Conservation (phyloP, 352 stramenopile species). For the Pythium guiyangense region DNA sequence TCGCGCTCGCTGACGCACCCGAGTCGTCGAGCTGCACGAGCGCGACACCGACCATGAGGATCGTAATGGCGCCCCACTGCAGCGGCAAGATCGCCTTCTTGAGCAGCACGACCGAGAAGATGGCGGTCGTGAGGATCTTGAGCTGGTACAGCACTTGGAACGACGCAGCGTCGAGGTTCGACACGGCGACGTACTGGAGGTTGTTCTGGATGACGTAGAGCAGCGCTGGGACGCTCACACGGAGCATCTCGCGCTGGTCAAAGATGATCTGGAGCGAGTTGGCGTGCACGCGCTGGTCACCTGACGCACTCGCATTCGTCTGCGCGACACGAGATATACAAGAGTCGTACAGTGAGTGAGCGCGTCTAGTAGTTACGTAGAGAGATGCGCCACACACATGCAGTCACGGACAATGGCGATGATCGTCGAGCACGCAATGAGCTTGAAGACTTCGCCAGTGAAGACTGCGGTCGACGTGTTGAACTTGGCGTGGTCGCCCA, state of each 20-base stretch:
- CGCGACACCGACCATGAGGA: conserved; percentile 78
- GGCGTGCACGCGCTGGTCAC: conserved; percentile 9
- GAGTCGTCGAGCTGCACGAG: conserved; percentile 71
- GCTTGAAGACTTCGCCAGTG: conserved; percentile 67
- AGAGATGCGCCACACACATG: background rate
- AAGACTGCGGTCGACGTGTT: conserved; percentile 74
- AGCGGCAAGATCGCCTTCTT: conserved; percentile 60
- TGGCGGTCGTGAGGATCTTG: conserved; percentile 84
- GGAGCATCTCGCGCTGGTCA: conserved; percentile 56
- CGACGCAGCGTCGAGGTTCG: conserved; percentile 72
- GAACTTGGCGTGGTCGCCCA: conserved; percentile 65
- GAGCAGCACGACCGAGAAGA: conserved; percentile 83
- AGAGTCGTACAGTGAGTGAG: background rate
- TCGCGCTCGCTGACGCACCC: conserved; percentile 2
- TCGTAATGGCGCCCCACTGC: conserved; percentile 75
- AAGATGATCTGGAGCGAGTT: conserved; percentile 38
- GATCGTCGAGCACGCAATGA: conserved; percentile 41
- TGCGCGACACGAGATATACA: background rate
- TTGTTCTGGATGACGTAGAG: conserved; percentile 87
- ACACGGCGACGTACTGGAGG: conserved; percentile 74
- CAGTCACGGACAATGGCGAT: conserved; percentile 28
- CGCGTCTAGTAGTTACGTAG: background rate
- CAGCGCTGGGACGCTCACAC: conserved; percentile 68
- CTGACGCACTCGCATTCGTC: background rate
- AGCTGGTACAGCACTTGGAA: conserved; percentile 87